Evolutionary conservation across 2,329 filamentous ascomycete species (phyloP).

Genomic region (Phialemoniopsis sp.): DNA sequence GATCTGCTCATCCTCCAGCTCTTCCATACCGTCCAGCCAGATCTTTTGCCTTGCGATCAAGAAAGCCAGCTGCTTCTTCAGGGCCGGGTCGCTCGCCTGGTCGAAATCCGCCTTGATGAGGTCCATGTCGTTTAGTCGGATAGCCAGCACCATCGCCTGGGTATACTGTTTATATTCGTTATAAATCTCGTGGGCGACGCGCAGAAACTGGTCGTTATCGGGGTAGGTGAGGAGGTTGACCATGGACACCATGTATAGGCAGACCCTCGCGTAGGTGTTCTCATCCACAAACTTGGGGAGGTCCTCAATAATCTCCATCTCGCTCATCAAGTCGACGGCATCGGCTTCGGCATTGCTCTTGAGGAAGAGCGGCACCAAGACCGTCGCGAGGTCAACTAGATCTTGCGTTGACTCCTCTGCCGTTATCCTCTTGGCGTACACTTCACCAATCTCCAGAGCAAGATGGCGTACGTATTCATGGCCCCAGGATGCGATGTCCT

Average conservation of each 20-base stretch:
- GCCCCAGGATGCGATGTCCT: slow-evolving; percentile 95
- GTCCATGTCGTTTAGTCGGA: slow-evolving; percentile 82
- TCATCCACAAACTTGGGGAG: slow-evolving; percentile 88
- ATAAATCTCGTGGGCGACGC: slow-evolving; percentile 91
- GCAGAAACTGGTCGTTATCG: slow-evolving; percentile 93
- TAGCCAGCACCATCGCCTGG: slow-evolving; percentile 90
- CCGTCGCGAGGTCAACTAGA: slow-evolving; percentile 76
- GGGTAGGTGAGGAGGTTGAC: slow-evolving; percentile 96
- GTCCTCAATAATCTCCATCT: slow-evolving; percentile 93
- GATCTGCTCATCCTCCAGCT: slow-evolving; percentile 65
- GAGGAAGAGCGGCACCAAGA: slow-evolving; percentile 89
- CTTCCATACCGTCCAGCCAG: slow-evolving; percentile 54
- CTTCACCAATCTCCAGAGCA: slow-evolving; percentile 91
- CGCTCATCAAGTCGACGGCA: slow-evolving; percentile 93
- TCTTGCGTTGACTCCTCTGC: slow-evolving; percentile 82
- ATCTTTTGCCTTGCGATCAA: slow-evolving; percentile 90
- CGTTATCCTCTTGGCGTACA: slow-evolving; percentile 82
- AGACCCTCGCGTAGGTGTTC: slow-evolving; percentile 89
- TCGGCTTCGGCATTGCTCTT: slow-evolving; percentile 98
- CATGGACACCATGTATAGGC: slow-evolving; percentile 98
- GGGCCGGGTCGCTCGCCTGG: slow-evolving; percentile 71
- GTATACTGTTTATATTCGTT: slow-evolving; percentile 88
- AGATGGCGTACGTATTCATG: slow-evolving; percentile 98
- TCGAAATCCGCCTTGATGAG: slow-evolving; percentile 79
- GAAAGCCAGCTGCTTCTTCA: slow-evolving; percentile 94